These are phyloP conservation scores for Aspergillus melleus DNA, from an alignment of 2,329 filamentous ascomycete species.

Conservation along the genomic window DNA sequence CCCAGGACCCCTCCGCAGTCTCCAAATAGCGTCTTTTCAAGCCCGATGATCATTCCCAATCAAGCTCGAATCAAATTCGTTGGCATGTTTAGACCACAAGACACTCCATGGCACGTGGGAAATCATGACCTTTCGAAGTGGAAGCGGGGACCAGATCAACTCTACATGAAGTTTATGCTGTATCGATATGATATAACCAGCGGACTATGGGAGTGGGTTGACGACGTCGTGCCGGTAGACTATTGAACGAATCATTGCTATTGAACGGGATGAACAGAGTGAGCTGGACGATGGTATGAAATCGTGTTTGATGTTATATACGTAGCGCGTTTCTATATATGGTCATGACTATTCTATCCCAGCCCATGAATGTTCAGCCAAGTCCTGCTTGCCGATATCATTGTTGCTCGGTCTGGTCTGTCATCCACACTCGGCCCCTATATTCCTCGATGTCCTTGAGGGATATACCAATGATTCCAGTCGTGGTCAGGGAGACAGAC, in stretches of 20 bases:
- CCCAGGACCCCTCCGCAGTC: background rate
- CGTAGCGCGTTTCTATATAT: background rate
- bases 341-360: background rate
- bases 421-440: background rate
- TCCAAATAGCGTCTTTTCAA: background rate
- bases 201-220: background rate
- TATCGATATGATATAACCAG: background rate
- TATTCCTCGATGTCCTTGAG: background rate
- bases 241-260: background rate
- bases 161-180: conserved; percentile 4
- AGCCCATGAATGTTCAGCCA: background rate
- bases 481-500: background rate
- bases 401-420: background rate
- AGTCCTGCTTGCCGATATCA: background rate
- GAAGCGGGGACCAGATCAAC: conserved; percentile 5
- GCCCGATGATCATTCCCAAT: background rate
- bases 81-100: background rate
- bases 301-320: background rate
- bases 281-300: background rate
- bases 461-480: background rate
- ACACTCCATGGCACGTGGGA: background rate
- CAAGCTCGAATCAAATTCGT: background rate
- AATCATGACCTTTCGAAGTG: conserved; percentile 1
- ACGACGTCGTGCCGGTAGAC: conserved; percentile 10
- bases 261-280: too few species aligned